Evolutionary conservation across 768 basidiomycete species (phyloP), one percentile per base, ranked within the genome.

Genomic region (Lentinula raphanica): DNA sequence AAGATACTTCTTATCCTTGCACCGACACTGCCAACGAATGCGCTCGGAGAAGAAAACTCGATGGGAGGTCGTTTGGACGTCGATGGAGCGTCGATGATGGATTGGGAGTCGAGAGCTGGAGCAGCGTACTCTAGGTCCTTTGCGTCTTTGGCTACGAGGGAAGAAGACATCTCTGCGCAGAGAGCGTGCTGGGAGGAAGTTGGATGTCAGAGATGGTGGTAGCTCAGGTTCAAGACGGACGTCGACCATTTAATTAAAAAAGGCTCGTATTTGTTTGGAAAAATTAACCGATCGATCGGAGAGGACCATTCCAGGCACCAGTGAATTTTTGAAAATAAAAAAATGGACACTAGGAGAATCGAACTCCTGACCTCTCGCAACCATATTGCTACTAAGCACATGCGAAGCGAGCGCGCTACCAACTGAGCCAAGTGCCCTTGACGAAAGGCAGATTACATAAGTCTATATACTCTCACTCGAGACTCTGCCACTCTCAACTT

Each of bases 1-100:
- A 90, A 94, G 3, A 93, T 63, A 65, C 90, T 91, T 64, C 70
- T 79, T 76, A 88, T 88, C 36, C 91, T 79, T 12, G 71, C 71
- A 63, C 74, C 78, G 39, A 85, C 66, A 62, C 86, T 92, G 35
- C 29, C 53, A 9, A 65, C 60, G 64, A 92, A 88, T 5, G 80
- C 82, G 5, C 49, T 44, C 3, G 73, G 64, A n/a, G 90, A 90
- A 11, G 79, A 79, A 65, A 83, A 92, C 35, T 80, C 78, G 63
- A 93, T 85, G 17, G 81, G 78, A 3, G 91, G 90, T 36, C 54
- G 25, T 25, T 55, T 55, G 6, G 39, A 3, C 27, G 38, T 27
- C 11, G 17, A n/a, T 31, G 51, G 25, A 19, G 15, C 25, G 17
- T 19, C 46, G 27, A 31, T 48, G 46, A 55, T 17, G 9, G 54